Base-by-base conservation (phyloP, 495 filamentous ascomycete species). In the Collariella sp. region DNA sequence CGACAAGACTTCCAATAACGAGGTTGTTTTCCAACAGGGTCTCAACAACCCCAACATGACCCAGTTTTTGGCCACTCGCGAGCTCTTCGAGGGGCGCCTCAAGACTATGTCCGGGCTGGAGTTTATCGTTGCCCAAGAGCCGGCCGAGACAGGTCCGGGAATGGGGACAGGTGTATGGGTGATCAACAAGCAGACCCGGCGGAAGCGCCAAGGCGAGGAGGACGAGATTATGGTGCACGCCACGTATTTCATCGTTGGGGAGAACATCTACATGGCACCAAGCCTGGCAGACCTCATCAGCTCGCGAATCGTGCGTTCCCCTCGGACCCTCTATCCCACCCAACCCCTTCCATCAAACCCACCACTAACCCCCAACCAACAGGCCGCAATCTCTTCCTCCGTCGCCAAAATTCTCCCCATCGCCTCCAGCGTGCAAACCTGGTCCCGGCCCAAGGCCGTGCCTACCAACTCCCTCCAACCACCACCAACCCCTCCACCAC, bases 201-300 rank as follows among this genome's bases (percentile, higher is more conserved):
- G 80, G 44, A 79, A 80, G 81, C 80, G 74, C 53, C 75, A 65
- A 57, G 71, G 65, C 58, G 78, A 53, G 50, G 67, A 78, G 39
- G 83, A 87, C 51, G 83, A 89, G 61, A 74, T 95, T 13, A 79
- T 71, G 5, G 78, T 94, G 12, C 74, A 89, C 18, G 78, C 79
- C n/a, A 82, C 83, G 2, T 96, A 91, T 62, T 97, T 87, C 61
- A 76, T 96, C 11, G 77, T 91, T 2, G 88, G 87, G 2, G 87
- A 88, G 61, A 85, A 87, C 58, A 83, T 96, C 40, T 95, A 90
- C 64, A 88, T 91, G 85, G 90, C 93, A 7, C 90, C 94, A 0
- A 83, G 81, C 0, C 71, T 96, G 12, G 80, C 79, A 1, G 89
- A 90, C 63, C 77, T 96, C 1, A 62, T 98, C 12, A 81, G 82